Percentiles rank a stretch among this genome's conserved stretches.
Evolutionary conservation across 2,329 filamentous ascomycete genomes (phyloP).

Genomic region (Epichloe aotearoae): DNA sequence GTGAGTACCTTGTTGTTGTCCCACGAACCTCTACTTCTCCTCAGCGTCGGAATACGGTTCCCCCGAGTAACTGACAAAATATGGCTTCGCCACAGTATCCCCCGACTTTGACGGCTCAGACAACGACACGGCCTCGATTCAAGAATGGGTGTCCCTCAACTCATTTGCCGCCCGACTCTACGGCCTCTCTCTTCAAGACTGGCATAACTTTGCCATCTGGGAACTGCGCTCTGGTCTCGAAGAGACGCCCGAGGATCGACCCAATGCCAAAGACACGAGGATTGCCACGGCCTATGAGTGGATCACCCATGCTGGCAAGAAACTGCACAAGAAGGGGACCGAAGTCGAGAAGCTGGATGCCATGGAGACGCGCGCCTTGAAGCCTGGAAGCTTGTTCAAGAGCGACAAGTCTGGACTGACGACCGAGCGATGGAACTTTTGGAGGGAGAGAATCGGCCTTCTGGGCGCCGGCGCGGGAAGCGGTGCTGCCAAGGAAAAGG

Average conservation of each 20-base stretch:
- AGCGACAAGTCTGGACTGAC: constrained; percentile 12
- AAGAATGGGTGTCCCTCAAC: constrained; percentile 20
- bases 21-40: background rate
- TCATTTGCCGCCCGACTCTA: constrained; percentile 20
- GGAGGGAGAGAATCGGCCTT: constrained; percentile 15
- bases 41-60: background rate
- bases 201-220: constrained; percentile 18
- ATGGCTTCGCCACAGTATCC: constrained; percentile 7
- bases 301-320: constrained; percentile 17
- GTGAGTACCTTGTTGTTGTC: constrained; percentile 10
- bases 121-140: constrained; percentile 9
- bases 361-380: constrained; percentile 9
- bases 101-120: constrained; percentile 14
- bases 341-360: constrained; percentile 9
- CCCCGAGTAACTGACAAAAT: background rate
- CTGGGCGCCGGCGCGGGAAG: constrained; percentile 9
- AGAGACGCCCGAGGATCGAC: constrained; percentile 9
- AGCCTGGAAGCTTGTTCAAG: constrained; percentile 11
- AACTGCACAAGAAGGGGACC: constrained; percentile 10
- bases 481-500: constrained; percentile 11
- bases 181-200: constrained; percentile 10
- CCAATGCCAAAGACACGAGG: constrained; percentile 9
- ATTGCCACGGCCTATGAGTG: constrained; percentile 16
- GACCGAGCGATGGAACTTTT: constrained; percentile 18
- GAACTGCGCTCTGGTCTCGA: constrained; percentile 19